These are phyloP conservation scores for Ogataea zsoltii DNA, from an alignment of 805 yeast species.

Conservation along the genomic window DNA sequence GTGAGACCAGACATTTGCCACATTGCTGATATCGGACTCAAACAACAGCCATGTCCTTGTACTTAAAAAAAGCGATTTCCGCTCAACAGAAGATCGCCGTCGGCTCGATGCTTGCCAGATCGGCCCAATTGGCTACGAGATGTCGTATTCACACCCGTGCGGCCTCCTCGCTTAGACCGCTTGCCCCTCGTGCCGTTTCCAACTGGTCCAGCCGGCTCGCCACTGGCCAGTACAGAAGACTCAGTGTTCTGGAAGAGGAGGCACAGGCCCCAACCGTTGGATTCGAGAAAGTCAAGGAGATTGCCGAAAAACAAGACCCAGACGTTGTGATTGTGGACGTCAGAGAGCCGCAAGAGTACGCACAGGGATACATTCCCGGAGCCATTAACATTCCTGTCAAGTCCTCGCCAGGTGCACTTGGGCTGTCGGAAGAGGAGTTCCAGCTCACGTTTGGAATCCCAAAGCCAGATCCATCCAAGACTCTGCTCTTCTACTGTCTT, in stretches of 20 bases:
- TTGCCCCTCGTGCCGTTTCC: too few species aligned
- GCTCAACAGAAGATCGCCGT: background rate
- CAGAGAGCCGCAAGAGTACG: slow-evolving; percentile 82
- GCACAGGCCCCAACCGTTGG: slow-evolving; percentile 33
- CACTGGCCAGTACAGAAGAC: slow-evolving; percentile 14
- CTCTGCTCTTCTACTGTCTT: slow-evolving; percentile 85
- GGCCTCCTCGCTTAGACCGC: too few species aligned
- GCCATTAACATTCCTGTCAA: slow-evolving; percentile 88
- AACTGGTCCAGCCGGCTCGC: background rate
- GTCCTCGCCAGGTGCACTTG: slow-evolving; percentile 89
- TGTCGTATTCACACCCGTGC: background rate
- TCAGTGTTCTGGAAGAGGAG: slow-evolving; percentile 32
- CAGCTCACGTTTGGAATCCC: slow-evolving; percentile 75
- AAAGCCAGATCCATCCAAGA: slow-evolving; percentile 72
- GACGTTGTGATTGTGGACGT: slow-evolving; percentile 75
- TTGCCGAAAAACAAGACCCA: slow-evolving; percentile 45
- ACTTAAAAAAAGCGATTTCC: slow-evolving; percentile 3
- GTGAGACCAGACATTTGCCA: too few species aligned
- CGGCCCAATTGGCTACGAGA: slow-evolving; percentile 1
- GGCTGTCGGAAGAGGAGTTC: slow-evolving; percentile 76
- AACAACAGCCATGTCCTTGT: slow-evolving; percentile 1
- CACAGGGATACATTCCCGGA: slow-evolving; percentile 76
- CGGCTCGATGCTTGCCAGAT: background rate
- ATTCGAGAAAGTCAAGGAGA: slow-evolving; percentile 37
- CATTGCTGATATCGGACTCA: background rate